Percentiles rank a stretch among this genome's conserved stretches.
Evolutionary conservation across 805 yeast genomes (phyloP).

Genomic region (Scheffersomyces amazonensis): DNA sequence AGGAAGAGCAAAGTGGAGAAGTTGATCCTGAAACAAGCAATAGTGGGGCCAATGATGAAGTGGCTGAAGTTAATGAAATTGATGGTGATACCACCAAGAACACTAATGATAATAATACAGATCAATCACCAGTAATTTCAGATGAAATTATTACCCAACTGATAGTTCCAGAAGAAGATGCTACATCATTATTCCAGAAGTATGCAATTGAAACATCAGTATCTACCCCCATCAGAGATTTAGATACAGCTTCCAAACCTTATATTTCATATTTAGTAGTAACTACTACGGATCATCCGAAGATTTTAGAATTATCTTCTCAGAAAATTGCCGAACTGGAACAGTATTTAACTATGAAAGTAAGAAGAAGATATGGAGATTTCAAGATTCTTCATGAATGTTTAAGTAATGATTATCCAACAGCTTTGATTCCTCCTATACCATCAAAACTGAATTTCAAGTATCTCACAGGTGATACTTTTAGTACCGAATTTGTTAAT

Average conservation of each 20-base stretch:
- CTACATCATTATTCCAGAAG: constrained; percentile 8
- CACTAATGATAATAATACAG: constrained; percentile 1
- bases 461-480: constrained; percentile 91
- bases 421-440: constrained; percentile 85
- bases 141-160: neutral
- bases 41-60: constrained; percentile 6
- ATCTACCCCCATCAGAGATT: constrained; percentile 62
- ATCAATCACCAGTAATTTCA: neutral
- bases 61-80: neutral
- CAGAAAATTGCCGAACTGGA: constrained; percentile 11
- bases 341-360: constrained; percentile 34
- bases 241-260: constrained; percentile 69
- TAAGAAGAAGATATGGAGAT: constrained; percentile 84
- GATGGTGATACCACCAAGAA: neutral
- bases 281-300: constrained; percentile 62
- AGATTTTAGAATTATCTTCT: constrained; percentile 35
- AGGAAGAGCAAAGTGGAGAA: constrained; percentile 8
- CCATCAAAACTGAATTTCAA: constrained; percentile 92
- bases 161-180: too few relatives aligned
- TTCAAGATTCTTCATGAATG: constrained; percentile 76
- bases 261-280: constrained; percentile 69
- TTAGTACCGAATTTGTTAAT: constrained; percentile 77
- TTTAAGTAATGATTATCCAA: constrained; percentile 74
- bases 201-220: constrained; percentile 36
- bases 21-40: constrained; percentile 4